Base-by-base conservation (phyloP, 148 eudicot species). In the Hydrangea macrophylla region DNA sequence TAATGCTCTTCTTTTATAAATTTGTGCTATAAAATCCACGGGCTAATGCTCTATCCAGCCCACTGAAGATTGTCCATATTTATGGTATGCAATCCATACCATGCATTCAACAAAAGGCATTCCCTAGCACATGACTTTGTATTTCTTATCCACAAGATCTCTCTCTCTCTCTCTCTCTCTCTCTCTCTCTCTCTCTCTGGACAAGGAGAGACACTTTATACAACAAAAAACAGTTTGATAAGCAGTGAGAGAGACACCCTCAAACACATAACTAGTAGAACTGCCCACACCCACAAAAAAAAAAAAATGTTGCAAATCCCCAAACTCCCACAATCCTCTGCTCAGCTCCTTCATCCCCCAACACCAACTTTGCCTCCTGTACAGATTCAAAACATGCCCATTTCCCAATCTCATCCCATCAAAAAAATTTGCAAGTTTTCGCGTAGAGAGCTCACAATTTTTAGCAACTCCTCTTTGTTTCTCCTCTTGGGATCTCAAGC, bases 381-480 rank as follows among this genome's bases (percentile, higher is more conserved):
- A 0, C 77, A 68, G 44, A 72, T 45, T 58, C 73, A 72, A 25
- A 58, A 58, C 48, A 24, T 56, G 30, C 54, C 78, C 65, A 54
- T 71, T 26, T 64, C 32, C 26, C 51, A 60, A 50, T 60, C 73
- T 59, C 70, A 75, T 15, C 60, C 54, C 13, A 32, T 71, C 57
- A 85, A 72, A 65, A 84, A 84, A 58, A 64, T 60, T 67, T 60
- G 39, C 73, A 81, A 66, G 59, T 59, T 84, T 30, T 77, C 92
- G 3, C 86, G 92, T 10, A 75, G 96, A 62, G 83, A 86, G 27
- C 83, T 89, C 37, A 56, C 90, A 2, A 71, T 85, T 58, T 80
- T 71, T 71, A 74, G 80, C 63, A 81, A 71, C 23, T 81, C 96
- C 18, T 81, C 88, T 36, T 28, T 84, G 39, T 72, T 83, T 17